Conservation (phyloP, 148 eudicot species). For the Fallopia convolvulus region DNA sequence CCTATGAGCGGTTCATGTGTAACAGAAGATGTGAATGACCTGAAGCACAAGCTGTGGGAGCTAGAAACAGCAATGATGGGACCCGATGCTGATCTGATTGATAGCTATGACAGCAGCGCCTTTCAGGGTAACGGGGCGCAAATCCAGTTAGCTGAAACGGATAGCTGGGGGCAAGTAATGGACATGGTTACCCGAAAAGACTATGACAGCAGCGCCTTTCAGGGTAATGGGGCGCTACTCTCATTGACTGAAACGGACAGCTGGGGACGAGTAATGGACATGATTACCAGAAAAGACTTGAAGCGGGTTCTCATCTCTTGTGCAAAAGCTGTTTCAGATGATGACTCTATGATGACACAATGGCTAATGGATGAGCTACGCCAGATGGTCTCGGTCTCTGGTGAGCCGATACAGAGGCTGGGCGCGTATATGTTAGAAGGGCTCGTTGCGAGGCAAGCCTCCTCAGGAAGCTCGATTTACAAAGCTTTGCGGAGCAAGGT, state of each 20-base stretch:
- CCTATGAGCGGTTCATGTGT: conserved; percentile 31
- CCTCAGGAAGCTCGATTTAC: conserved; percentile 48
- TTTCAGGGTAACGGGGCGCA: conserved; percentile 9
- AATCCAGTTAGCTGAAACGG: conserved; percentile 18
- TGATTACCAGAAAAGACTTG: conserved; percentile 33
- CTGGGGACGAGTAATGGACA: conserved; percentile 40
- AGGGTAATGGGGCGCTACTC: not conserved
- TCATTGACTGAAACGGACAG: conserved; percentile 24
- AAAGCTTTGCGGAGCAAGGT: conserved; percentile 40
- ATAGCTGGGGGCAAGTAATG: conserved; percentile 37
- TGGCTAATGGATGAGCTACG: conserved; percentile 43
- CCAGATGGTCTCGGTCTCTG: conserved; percentile 50
- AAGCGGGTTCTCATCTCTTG: conserved; percentile 38
- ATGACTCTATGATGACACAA: conserved; percentile 28
- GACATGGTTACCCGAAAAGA: conserved; percentile 34
- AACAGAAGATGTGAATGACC: conserved; percentile 31
- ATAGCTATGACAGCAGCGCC: conserved; percentile 17
- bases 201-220: conserved; percentile 12
- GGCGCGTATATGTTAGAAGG: conserved; percentile 63
- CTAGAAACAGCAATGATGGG: conserved; percentile 50
- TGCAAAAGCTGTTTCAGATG: conserved; percentile 41
- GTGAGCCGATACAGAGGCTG: conserved; percentile 46
- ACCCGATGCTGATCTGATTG: conserved; percentile 36
- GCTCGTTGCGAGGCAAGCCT: conserved; percentile 45
- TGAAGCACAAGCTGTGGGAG: conserved; percentile 40